These are phyloP conservation scores for Aspergillus sp. DNA, from an alignment of 2,329 filamentous ascomycete species.

Conservation along the genomic window DNA sequence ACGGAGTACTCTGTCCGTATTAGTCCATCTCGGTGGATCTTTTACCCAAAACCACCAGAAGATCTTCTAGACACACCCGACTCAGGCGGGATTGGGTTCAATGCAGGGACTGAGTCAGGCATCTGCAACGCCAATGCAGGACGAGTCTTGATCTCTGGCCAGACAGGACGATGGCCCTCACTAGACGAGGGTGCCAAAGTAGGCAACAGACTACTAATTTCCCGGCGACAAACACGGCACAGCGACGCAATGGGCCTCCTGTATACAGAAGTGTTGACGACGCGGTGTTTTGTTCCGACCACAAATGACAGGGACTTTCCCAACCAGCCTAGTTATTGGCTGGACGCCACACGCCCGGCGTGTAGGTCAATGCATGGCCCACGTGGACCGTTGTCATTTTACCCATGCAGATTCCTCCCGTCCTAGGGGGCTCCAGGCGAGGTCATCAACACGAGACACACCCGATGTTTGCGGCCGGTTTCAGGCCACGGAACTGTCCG, in stretches of 20 bases:
- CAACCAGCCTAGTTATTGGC: too few relatives aligned
- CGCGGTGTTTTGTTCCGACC: not conserved
- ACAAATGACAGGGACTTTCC: too few relatives aligned
- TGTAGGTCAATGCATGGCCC: constrained; percentile 17
- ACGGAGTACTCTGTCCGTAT: not conserved
- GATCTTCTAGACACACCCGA: not conserved
- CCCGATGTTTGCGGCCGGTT: not conserved
- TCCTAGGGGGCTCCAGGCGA: not conserved
- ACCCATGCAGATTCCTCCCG: not conserved
- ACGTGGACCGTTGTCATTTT: constrained; percentile 13
- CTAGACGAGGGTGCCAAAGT: not conserved
- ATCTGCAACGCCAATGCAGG: too few relatives aligned
- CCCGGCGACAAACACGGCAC: not conserved
- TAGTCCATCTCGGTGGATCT: not conserved
- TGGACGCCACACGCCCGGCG: not conserved
- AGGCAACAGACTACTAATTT: not conserved
- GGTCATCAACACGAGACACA: not conserved
- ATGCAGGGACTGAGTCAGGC: constrained; percentile 2
- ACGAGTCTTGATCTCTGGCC: too few relatives aligned
- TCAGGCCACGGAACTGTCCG: not conserved
- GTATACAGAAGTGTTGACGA: too few relatives aligned
- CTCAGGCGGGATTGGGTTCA: not conserved
- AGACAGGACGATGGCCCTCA: too few relatives aligned
- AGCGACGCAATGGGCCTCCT: too few relatives aligned
- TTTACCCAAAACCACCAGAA: not conserved